Evolutionary conservation across 2,329 filamentous ascomycete species (phyloP), one percentile per base, ranked within the genome.

Genomic region (Aspergillus proliferans): DNA sequence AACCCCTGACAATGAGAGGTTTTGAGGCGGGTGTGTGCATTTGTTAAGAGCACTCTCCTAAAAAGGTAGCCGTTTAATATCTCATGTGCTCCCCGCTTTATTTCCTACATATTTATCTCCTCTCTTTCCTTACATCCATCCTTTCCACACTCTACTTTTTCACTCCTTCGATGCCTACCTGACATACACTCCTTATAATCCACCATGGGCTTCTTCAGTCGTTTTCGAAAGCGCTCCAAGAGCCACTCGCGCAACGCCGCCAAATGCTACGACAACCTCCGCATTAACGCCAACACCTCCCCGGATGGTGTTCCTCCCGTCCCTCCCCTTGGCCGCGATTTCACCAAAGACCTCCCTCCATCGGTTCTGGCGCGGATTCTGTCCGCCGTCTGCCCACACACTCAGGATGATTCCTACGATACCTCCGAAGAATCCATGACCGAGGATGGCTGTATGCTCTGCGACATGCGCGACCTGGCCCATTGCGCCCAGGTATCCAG

Each of bases 381-480:
- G 67, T 71, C 79, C 59, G 83, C 83, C 57, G 84, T 96, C 49
- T 96, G 91, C 61, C 91, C 91, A 6, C 92, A 97, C 69, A 75
- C 83, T 33, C 72, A 74, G 47, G 91, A 97, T 70, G 77, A 84
- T 64, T 84, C 79, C 51, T 94, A 93, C 68, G 85, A 88, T 57
- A 84, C 84, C 39, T 92, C 87, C 62, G 92, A 97, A 73, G 81
- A 87, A 61, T 88, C 86, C 51, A 83, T 86, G 57, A 79, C 83
- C 45, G 85, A 86, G 58, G 84, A 89, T 71, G 84, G 83, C 49
- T 97, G 92, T 73, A 92, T 93, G 87, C 83, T 95, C 58, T 97
- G 92, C 73, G 89, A 95, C 72, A 79, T 93, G 75, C 84, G 91
- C 58, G 90, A 96, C 69, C 80, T 96, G 48, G 83, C 89, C 46